Percentiles rank a stretch among this genome's conserved stretches.
Conservation (phyloP, 2,329 filamentous ascomycete species). For the Scortechinia acanthostroma region DNA sequence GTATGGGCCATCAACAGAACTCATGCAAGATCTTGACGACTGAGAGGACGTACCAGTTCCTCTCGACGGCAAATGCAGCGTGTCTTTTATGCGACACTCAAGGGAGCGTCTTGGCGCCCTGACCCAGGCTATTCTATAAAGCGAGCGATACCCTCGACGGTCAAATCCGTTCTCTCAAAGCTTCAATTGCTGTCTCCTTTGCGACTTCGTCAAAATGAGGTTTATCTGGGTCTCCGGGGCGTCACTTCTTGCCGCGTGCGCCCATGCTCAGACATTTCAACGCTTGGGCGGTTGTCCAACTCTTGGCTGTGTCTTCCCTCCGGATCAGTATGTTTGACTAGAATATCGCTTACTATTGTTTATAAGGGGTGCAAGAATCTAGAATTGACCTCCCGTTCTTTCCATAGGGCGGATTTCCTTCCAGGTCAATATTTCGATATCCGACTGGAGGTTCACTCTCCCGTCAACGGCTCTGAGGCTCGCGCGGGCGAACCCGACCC, state of each 20-base stretch:
- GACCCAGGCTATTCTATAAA: too few relatives aligned
- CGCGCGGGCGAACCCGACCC: slow-evolving; percentile 63
- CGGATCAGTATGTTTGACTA: too few relatives aligned
- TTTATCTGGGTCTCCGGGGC: background rate
- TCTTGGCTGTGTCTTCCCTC: slow-evolving; percentile 51
- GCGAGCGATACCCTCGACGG: too few relatives aligned
- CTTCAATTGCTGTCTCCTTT: too few relatives aligned
- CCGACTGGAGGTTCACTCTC: slow-evolving; percentile 74
- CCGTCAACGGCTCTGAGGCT: slow-evolving; percentile 75
- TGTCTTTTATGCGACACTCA: too few relatives aligned
- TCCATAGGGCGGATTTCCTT: slow-evolving; percentile 72
- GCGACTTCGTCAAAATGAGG: background rate
- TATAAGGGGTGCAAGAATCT: background rate
- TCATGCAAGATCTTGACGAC: too few relatives aligned
- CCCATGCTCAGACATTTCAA: slow-evolving; percentile 49
- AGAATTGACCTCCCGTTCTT: slow-evolving; percentile 4
- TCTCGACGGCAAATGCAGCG: too few relatives aligned
- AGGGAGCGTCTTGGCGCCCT: too few relatives aligned
- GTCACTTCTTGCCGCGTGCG: slow-evolving; percentile 19
- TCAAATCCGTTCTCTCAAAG: too few relatives aligned
- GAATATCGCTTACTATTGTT: slow-evolving; percentile 5
- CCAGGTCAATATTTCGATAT: slow-evolving; percentile 80
- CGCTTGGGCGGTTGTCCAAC: slow-evolving; percentile 49
- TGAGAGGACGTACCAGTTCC: too few relatives aligned
- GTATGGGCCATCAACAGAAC: too few relatives aligned